These are phyloP conservation scores for Nitzschia palea DNA, from an alignment of 108 stramenopile species.

Conservation along the genomic window DNA sequence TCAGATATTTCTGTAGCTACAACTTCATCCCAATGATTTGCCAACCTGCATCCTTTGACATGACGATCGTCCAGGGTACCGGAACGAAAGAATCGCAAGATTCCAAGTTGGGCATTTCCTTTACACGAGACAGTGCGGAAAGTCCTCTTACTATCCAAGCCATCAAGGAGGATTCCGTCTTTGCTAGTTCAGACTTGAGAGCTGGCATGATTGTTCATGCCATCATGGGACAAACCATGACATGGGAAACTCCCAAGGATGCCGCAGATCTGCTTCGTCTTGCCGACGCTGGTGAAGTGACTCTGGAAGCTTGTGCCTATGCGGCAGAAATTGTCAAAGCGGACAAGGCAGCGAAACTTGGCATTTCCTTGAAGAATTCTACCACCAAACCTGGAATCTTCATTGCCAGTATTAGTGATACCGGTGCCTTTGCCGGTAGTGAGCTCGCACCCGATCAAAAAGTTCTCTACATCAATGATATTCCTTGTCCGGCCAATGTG, in stretches of 20 bases:
- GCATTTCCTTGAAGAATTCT: constrained; percentile 31
- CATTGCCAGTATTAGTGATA: constrained; percentile 25
- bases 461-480: constrained; percentile 31
- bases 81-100: constrained; percentile 23
- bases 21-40: too few relatives aligned
- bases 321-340: constrained; percentile 19
- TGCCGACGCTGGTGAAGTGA: constrained; percentile 19
- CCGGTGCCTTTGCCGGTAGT: constrained; percentile 23
- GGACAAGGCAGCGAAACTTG: constrained; percentile 9
- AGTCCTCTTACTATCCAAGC: constrained; percentile 27
- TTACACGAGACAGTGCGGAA: constrained; percentile 14
- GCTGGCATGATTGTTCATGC: constrained; percentile 31
- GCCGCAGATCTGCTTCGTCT: constrained; percentile 23
- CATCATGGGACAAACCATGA: constrained; percentile 22
- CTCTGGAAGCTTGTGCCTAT: constrained; percentile 4
- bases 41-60: too few relatives aligned
- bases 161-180: constrained; percentile 25
- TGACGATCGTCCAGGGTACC: constrained; percentile 25
- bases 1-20: too few relatives aligned
- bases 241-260: constrained; percentile 35
- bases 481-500: constrained; percentile 6
- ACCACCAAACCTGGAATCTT: constrained; percentile 28
- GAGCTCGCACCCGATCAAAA: constrained; percentile 23
- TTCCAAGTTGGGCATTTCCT: constrained; percentile 37
- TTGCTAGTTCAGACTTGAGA: constrained; percentile 13